phyloP scores from a whole-genome alignment of 164 flowering plant genomes.

The Tinospora cordifolia region DNA sequence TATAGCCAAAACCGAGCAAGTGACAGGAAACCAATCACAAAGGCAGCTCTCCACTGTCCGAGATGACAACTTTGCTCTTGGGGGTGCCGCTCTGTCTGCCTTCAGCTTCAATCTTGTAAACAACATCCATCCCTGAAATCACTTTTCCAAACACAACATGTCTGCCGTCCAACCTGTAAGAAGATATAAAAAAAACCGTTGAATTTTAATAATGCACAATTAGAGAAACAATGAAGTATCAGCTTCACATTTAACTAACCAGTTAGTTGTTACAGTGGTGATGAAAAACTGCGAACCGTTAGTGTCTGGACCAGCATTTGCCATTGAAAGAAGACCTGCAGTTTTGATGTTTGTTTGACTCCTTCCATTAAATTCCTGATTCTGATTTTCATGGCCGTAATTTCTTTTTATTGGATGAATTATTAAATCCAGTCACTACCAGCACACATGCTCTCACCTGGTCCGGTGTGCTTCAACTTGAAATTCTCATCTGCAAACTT shows the following conservation, averaged over 20 bases:
- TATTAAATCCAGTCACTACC: background rate
- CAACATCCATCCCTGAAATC: slow-evolving; percentile 86
- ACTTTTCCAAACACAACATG: slow-evolving; percentile 98
- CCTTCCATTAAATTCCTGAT: background rate
- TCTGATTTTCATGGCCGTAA: background rate
- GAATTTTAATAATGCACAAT: background rate
- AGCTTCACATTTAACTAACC: slow-evolving; percentile 39
- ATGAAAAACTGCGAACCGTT: slow-evolving; percentile 98
- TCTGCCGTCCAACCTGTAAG: slow-evolving; percentile 77
- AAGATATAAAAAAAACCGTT: background rate
- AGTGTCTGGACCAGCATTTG: slow-evolving; percentile 87
- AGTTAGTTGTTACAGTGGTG: slow-evolving; percentile 91
- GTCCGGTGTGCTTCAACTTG: slow-evolving; percentile 94
- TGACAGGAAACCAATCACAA: slow-evolving; percentile 7
- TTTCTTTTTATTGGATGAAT: background rate
- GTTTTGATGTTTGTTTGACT: background rate
- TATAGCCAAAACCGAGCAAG: background rate
- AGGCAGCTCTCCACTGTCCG: slow-evolving; percentile 72
- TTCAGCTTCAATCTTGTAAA: slow-evolving; percentile 72
- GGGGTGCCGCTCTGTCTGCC: slow-evolving; percentile 74
- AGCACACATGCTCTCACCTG: slow-evolving; percentile 88
- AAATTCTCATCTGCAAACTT: slow-evolving; percentile 93
- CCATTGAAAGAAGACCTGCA: slow-evolving; percentile 84
- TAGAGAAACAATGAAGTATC: background rate
- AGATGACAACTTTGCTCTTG: slow-evolving; percentile 45